These are phyloP conservation scores for Glomus cerebriforme DNA, from an alignment of 192 early-diverging fungal species.

Conservation along the genomic window DNA sequence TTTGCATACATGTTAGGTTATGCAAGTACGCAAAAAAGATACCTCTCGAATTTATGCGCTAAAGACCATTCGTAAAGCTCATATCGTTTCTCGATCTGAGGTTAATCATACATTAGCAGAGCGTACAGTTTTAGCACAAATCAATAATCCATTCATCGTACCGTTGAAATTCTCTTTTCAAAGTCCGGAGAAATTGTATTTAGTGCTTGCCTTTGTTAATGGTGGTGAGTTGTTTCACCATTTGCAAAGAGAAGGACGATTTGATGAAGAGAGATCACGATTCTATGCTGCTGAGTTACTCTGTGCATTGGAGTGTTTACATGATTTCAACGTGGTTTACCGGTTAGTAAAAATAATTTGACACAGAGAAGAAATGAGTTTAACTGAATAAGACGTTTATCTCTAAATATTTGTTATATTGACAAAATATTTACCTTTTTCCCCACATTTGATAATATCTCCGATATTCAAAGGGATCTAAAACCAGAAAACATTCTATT, in stretches of 20 bases:
- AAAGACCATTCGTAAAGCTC: slow-evolving; percentile 92
- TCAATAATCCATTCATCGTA: slow-evolving; percentile 93
- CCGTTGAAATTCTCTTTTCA: slow-evolving; percentile 95
- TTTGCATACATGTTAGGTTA: slow-evolving; percentile 47
- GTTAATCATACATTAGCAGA: slow-evolving; percentile 95
- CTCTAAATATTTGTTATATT: not conserved
- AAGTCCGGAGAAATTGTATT: slow-evolving; percentile 90
- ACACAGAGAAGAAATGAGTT: not conserved
- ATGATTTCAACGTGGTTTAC: slow-evolving; percentile 87
- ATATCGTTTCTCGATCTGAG: slow-evolving; percentile 91
- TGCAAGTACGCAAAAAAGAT: slow-evolving; percentile 92
- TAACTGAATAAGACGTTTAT: not conserved
- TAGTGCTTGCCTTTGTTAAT: slow-evolving; percentile 93
- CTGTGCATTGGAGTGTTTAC: slow-evolving; percentile 89
- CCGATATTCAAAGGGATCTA: slow-evolving; percentile 28
- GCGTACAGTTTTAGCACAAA: slow-evolving; percentile 84
- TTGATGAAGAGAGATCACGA: slow-evolving; percentile 83
- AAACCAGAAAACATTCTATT: slow-evolving; percentile 76
- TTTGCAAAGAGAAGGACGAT: slow-evolving; percentile 84
- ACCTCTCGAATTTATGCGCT: slow-evolving; percentile 95
- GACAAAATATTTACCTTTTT: not conserved
- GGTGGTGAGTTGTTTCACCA: slow-evolving; percentile 98
- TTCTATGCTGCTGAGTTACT: slow-evolving; percentile 95
- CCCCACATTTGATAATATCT: not conserved
- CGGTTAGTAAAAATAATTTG: slow-evolving; percentile 41